Percentiles rank a stretch among this genome's conserved stretches.
Evolutionary conservation across 2,329 filamentous ascomycete genomes (phyloP).

Genomic region (Epichloe hybrida): DNA sequence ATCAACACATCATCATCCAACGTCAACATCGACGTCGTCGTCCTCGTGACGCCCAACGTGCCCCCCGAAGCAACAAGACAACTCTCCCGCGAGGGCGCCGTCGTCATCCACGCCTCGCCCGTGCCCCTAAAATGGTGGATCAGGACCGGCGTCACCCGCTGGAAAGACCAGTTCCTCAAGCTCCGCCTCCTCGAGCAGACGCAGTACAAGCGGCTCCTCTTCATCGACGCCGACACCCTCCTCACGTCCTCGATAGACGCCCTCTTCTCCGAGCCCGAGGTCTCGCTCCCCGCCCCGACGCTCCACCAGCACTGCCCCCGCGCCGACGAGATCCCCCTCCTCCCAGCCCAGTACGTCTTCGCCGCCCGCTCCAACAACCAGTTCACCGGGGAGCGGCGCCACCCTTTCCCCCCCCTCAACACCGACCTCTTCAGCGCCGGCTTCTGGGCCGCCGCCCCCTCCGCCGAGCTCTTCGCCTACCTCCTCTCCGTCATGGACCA

Average conservation of each 20-base stretch:
- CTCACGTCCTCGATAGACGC: conserved; percentile 21
- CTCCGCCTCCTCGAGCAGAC: conserved; percentile 27
- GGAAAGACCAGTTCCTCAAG: conserved; percentile 30
- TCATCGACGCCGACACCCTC: conserved; percentile 29
- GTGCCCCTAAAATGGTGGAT: conserved; percentile 18
- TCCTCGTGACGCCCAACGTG: too few relatives aligned
- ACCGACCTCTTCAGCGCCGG: conserved; percentile 23
- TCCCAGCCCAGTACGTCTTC: conserved; percentile 17
- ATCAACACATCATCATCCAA: conserved; percentile 5
- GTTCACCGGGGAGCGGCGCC: conserved; percentile 16
- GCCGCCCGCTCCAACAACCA: conserved; percentile 20
- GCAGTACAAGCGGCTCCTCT: conserved; percentile 27
- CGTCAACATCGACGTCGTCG: neutral
- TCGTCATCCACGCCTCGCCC: conserved; percentile 11
- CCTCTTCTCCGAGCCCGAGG: neutral
- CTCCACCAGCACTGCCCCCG: conserved; percentile 16
- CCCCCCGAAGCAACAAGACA: neutral
- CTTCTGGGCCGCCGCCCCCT: conserved; percentile 27
- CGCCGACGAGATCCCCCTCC: conserved; percentile 14
- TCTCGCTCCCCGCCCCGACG: neutral
- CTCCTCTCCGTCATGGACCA: conserved; percentile 8
- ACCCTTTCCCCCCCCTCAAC: conserved; percentile 22
- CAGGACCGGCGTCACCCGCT: conserved; percentile 21
- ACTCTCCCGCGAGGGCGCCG: neutral
- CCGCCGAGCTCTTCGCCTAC: conserved; percentile 22